Evolutionary conservation across 306 rosid species (phyloP).

Genomic region (Dicorynia guianensis): DNA sequence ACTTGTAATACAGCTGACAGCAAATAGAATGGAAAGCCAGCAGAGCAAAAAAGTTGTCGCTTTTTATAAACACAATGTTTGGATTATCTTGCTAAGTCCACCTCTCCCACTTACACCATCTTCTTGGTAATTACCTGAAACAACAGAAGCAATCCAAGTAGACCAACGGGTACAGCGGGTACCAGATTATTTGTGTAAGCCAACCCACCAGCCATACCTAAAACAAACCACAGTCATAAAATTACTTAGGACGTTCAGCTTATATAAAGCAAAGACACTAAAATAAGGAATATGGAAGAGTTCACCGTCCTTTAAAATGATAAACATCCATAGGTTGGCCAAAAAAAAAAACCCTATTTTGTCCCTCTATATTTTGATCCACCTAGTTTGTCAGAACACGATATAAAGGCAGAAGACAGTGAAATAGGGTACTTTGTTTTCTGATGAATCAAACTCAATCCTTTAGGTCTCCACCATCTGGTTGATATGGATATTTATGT

Average conservation of each 20-base stretch:
- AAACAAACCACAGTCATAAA: conserved; percentile 37
- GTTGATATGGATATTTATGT: neutral
- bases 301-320: neutral
- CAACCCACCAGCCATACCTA: conserved; percentile 87
- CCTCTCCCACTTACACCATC: conserved; percentile 5
- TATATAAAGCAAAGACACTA: conserved; percentile 15
- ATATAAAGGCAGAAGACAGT: conserved; percentile 25
- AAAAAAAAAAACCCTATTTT: neutral
- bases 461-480: neutral
- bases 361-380: conserved; percentile 25
- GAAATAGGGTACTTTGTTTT: neutral
- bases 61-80: neutral
- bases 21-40: conserved; percentile 7
- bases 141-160: conserved; percentile 87
- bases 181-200: conserved; percentile 76
- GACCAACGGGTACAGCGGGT: conserved; percentile 85
- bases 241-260: conserved; percentile 5
- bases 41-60: neutral
- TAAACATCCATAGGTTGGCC: neutral
- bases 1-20: neutral
- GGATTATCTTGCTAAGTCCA: conserved; percentile 16
- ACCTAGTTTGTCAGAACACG: conserved; percentile 10
- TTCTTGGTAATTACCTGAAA: conserved; percentile 70
- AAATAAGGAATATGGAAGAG: neutral
- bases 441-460: conserved; percentile 21